Conservation (phyloP, 768 basidiomycete genomes). For the Sarcodon sp. region DNA sequence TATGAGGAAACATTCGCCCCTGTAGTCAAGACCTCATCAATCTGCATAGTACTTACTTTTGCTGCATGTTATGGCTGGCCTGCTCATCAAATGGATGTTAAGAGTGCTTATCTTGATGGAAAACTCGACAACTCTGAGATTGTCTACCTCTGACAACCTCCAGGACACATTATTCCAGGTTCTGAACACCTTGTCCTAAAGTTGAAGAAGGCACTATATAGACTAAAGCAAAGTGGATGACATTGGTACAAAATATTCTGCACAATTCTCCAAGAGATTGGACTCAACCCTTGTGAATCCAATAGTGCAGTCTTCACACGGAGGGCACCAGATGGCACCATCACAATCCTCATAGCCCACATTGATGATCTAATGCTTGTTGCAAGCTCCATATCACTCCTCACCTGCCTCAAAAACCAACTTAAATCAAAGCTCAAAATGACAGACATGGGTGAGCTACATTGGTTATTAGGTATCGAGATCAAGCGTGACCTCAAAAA, state of each 20-base stretch:
- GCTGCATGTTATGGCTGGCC: conserved; percentile 13
- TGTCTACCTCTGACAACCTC: conserved; percentile 15
- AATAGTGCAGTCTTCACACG: no score
- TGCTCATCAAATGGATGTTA: conserved; percentile 15
- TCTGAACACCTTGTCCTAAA: conserved; percentile 6
- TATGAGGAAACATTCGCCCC: conserved; percentile 16
- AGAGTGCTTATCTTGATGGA: conserved; percentile 16
- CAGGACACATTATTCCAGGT: not conserved
- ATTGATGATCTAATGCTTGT: no score
- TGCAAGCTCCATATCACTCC: no score
- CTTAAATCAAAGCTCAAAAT: no score
- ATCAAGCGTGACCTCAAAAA: conserved; percentile 5
- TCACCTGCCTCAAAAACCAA: no score
- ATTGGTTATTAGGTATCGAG: conserved; percentile 10
- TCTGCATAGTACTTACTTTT: conserved; percentile 12
- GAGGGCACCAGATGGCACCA: no score
- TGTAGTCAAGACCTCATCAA: conserved; percentile 12
- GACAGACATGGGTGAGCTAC: conserved; percentile 8
- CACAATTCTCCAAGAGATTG: no score
- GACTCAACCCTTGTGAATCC: no score
- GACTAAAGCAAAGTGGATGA: conserved; percentile 14
- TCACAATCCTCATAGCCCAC: no score
- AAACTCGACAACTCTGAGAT: conserved; percentile 14
- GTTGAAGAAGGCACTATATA: conserved; percentile 12
- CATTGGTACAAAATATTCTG: conserved; percentile 11